Evolutionary conservation across 2,329 filamentous ascomycete genomes (phyloP).

Genomic region (Phialemoniopsis sp.): DNA sequence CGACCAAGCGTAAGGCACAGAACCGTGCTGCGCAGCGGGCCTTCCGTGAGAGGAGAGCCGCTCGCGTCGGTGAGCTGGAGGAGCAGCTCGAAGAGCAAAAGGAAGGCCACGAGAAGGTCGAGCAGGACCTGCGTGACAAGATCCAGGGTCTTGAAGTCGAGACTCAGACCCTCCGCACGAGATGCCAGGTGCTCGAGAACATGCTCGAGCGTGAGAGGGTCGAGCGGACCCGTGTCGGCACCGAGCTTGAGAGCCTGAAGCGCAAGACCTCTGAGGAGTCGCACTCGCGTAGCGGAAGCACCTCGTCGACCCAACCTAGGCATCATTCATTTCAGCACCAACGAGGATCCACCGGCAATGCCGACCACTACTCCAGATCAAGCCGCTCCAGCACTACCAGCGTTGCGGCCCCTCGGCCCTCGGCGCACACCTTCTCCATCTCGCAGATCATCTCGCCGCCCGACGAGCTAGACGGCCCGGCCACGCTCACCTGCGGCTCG

Average conservation of each 20-base stretch:
- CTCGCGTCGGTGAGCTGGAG: slow-evolving; percentile 74
- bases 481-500: slow-evolving; percentile 47
- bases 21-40: slow-evolving; percentile 89
- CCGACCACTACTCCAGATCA: background rate
- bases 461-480: slow-evolving; percentile 31
- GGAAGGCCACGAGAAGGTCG: slow-evolving; percentile 50
- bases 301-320: background rate
- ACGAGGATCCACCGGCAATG: too few relatives aligned
- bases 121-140: slow-evolving; percentile 53
- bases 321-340: background rate
- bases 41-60: slow-evolving; percentile 82
- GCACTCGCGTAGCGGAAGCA: background rate
- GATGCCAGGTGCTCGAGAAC: slow-evolving; percentile 59
- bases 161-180: slow-evolving; percentile 59
- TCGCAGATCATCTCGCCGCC: slow-evolving; percentile 54
- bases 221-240: slow-evolving; percentile 31
- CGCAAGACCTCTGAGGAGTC: slow-evolving; percentile 18
- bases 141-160: slow-evolving; percentile 59
- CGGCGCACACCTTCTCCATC: slow-evolving; percentile 45
- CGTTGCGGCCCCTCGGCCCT: slow-evolving; percentile 13
- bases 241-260: slow-evolving; percentile 27
- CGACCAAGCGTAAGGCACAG: slow-evolving; percentile 90
- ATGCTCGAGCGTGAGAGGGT: slow-evolving; percentile 56
- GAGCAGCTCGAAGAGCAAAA: slow-evolving; percentile 61
- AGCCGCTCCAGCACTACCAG: too few relatives aligned